These are phyloP conservation scores for Fusarium subglutinans DNA, from an alignment of 2,329 filamentous ascomycete genomes.

Conservation along the genomic window DNA sequence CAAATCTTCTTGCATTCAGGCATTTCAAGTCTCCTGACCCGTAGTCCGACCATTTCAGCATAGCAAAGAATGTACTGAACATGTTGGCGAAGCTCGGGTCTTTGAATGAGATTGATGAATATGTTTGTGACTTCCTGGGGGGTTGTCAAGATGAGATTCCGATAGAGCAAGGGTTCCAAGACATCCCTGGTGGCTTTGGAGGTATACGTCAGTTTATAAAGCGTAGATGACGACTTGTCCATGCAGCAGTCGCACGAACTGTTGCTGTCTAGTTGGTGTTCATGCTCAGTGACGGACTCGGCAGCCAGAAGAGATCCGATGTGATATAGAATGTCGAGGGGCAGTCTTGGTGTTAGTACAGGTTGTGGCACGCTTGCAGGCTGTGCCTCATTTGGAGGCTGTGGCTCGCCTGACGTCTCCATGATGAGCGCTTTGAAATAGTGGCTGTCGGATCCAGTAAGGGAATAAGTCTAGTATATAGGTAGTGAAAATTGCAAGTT, in stretches of 20 bases:
- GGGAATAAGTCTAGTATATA: background rate
- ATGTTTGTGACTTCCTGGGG: constrained; percentile 10
- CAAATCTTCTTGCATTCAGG: constrained; percentile 6
- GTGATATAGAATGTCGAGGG: constrained; percentile 26
- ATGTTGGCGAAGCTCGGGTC: constrained; percentile 20
- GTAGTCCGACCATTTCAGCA: background rate
- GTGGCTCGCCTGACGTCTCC: background rate
- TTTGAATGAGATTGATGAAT: constrained; percentile 24
- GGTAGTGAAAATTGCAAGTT: background rate
- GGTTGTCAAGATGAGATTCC: constrained; percentile 11
- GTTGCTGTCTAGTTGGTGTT: background rate
- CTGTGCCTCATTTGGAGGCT: background rate
- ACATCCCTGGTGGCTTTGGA: constrained; percentile 22
- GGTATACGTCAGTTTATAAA: constrained; percentile 18
- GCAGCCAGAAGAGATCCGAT: background rate
- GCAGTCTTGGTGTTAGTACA: constrained; percentile 2
- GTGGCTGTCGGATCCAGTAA: too few relatives aligned
- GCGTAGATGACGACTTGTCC: background rate
- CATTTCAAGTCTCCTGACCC: background rate
- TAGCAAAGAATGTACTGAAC: constrained; percentile 15
- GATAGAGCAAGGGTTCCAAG: constrained; percentile 31
- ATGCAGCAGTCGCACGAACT: background rate
- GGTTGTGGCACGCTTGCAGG: background rate
- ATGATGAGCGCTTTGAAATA: background rate
- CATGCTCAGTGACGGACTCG: background rate